Base-by-base conservation (phyloP, 2,329 filamentous ascomycete genomes). In the Thelonectria olida region DNA sequence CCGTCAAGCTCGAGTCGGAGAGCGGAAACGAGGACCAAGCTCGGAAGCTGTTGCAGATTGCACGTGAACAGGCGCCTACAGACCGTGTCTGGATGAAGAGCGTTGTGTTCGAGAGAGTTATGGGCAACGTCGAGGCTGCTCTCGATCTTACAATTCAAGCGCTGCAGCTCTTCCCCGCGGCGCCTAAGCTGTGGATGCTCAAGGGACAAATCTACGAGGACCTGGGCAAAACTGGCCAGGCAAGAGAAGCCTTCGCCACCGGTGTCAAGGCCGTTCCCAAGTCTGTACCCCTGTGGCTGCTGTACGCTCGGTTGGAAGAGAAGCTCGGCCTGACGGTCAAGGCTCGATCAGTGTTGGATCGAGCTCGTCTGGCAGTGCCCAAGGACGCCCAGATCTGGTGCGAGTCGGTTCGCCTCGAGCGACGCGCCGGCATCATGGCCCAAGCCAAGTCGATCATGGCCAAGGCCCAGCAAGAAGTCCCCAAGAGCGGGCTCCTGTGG, bases 11-110 rank as follows among this genome's bases (percentile, higher is more conserved):
- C 27, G 96, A 99, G 78, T 93, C 96, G 1, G 94, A 98, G 72
- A 95, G 93, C 63, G 87, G 89, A 42, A 89, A 97, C 71, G 89
- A 88, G 39, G 91, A 93, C 36, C 89, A 96, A 73, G 96, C 96
- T 1, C 85, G 94, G 44, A 87, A 91, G 62, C 87, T 99, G 22
- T 85, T 99, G 38, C 87, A 89, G 54, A 91, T 91, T 12, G 96
- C 96, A 20, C 89, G 96, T 55, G 88, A 92, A 59, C 91, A 97
- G 76, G 94, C 96, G 1, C 92, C 94, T 2, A 99, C 96, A 0
- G 96, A 98, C 73, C 91, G 96, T 47, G 94, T 99, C 7, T 99
- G 94, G 91, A 96, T 97, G 83, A 97, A 97, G 81, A 95, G 91
- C 70, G 93, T 96, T 10, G 92, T 93, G 0, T 97, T 97, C 72